Base-by-base conservation (phyloP, 2,329 filamentous ascomycete species). In the Ceratocystis destructans region DNA sequence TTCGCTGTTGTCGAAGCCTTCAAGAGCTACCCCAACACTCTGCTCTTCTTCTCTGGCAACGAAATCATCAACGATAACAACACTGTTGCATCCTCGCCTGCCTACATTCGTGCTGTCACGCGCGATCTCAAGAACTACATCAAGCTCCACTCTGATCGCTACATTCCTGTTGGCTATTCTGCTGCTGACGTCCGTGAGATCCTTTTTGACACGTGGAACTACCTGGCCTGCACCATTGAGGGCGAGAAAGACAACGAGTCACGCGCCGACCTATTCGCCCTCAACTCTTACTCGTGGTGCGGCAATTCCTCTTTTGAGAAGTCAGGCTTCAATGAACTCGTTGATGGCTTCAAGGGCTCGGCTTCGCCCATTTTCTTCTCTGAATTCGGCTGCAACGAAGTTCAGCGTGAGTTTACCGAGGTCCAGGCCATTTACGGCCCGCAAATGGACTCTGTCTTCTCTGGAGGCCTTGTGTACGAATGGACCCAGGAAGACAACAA, bases 101-200 rank as follows among this genome's bases (percentile, higher is more conserved):
- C 84, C n/a, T 92, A 89, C 74, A 79, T 87, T 70, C 81, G 85
- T 75, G 88, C 88, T 69, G 83, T 90, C 69, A 90, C 87, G 61
- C 86, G 88, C 72, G 88, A 92, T 75, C 80, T 92, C 74, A 90
- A 89, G 80, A 87, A 86, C 74, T 92, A 92, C 79, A 86, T 91
- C 77, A 83, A 85, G 76, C 86, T 85, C 73, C 83, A 88, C 73
- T 78, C 82, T 68, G 80, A 84, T 73, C 87, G 88, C 71, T 71
- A 77, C 68, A 88, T 92, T 70, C 88, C 88, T 25, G 87, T 91
- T 67, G 88, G 88, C 57, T 92, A 92, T 80, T 90, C 87, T 5
- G 88, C 88, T 68, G 88, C 88, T 62, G 88, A 92, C 73, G 89
- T 93, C 55, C 86, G 88, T 68, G 77, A 82, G 1, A 83, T 89